Evolutionary conservation across 148 eudicot species (phyloP).

Genomic region (Limonium bicolor): DNA sequence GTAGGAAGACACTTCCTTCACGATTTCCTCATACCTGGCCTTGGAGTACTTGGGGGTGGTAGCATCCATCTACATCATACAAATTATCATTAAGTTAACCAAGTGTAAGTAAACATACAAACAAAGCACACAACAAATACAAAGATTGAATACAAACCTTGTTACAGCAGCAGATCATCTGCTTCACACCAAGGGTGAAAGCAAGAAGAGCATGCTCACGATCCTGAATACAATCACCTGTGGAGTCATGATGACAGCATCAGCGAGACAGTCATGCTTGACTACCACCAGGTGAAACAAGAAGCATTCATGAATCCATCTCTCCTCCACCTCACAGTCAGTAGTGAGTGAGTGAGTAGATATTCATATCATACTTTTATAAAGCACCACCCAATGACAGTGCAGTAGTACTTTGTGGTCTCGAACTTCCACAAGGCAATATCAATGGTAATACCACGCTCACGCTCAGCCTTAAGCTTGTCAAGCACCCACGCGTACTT

Average conservation of each 20-base stretch:
- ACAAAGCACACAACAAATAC: neutral
- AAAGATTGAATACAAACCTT: slow-evolving; percentile 1
- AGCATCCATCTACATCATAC: slow-evolving; percentile 25
- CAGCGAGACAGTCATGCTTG: slow-evolving; percentile 43
- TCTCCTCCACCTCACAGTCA: too few relatives aligned
- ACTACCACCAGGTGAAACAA: slow-evolving; percentile 31
- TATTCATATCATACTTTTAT: too few relatives aligned
- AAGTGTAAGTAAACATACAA: neutral
- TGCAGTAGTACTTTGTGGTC: neutral
- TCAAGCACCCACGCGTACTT: slow-evolving; percentile 1
- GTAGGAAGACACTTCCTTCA: slow-evolving; percentile 24
- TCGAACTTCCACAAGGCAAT: neutral
- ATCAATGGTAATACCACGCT: neutral
- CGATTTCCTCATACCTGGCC: slow-evolving; percentile 26
- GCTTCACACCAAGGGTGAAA: slow-evolving; percentile 14
- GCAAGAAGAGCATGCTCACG: slow-evolving; percentile 15
- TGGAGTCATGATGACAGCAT: slow-evolving; percentile 46
- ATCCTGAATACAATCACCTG: slow-evolving; percentile 34
- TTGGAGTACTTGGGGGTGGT: slow-evolving; percentile 31
- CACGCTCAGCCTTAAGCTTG: neutral
- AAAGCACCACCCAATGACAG: neutral
- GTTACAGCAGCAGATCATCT: slow-evolving; percentile 14
- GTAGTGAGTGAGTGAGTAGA: too few relatives aligned
- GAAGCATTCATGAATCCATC: too few relatives aligned
- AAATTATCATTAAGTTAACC: neutral